Conservation (phyloP, 2,329 filamentous ascomycete genomes). For the Hawksworthiomyces lignivorus region DNA sequence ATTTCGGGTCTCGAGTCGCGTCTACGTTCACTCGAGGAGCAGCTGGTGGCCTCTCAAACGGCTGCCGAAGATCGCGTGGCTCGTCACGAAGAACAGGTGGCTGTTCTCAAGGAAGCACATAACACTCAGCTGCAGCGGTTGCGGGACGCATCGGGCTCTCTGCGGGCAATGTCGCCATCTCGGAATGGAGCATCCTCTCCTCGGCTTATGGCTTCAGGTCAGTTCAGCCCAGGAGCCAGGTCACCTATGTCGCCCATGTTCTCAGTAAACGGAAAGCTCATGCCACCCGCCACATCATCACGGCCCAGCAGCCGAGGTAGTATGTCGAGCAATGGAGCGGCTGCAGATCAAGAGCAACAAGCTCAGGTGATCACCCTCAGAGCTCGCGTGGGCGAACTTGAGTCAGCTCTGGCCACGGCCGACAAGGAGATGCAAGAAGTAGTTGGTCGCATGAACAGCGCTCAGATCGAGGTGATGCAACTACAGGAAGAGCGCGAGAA, state of each 20-base stretch:
- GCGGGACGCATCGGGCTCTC: constrained; percentile 35
- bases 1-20: constrained; percentile 78
- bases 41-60: constrained; percentile 73
- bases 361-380: constrained; percentile 69
- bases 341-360: constrained; percentile 57
- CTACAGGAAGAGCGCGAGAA: constrained; percentile 69
- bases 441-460: constrained; percentile 71
- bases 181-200: constrained; percentile 21
- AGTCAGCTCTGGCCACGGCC: constrained; percentile 68
- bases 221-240: constrained; percentile 32
- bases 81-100: constrained; percentile 80
- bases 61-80: constrained; percentile 77
- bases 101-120: constrained; percentile 66
- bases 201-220: constrained; percentile 33
- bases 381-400: constrained; percentile 73
- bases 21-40: constrained; percentile 76
- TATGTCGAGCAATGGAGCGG: constrained; percentile 29
- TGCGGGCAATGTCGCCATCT: constrained; percentile 10
- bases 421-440: constrained; percentile 80
- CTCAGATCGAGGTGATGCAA: constrained; percentile 75
- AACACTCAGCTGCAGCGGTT: constrained; percentile 70
- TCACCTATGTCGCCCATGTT: constrained; percentile 57
- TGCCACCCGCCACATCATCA: constrained; percentile 10
- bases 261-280: constrained; percentile 26
- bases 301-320: constrained; percentile 28